Percentiles rank a stretch among this genome's conserved stretches.
phyloP scores from a whole-genome alignment of 2,329 filamentous ascomycete species.

The Cordyceps militaris region DNA sequence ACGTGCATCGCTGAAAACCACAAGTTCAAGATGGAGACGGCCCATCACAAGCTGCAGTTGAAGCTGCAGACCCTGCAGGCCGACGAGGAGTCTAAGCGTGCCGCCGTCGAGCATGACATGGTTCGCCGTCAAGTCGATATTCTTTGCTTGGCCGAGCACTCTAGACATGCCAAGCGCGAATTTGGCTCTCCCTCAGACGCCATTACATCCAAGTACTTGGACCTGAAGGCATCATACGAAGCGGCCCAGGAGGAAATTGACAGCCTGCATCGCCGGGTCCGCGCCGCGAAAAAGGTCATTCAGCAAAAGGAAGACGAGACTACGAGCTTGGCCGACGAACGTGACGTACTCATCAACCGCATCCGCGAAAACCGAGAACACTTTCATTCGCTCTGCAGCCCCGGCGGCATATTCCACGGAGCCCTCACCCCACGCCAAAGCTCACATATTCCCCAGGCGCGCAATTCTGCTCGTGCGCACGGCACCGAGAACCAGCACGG shows the following conservation, averaged over 20 bases:
- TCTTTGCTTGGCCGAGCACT: constrained; percentile 65
- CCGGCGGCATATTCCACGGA: constrained; percentile 59
- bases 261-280: constrained; percentile 55
- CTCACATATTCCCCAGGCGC: constrained; percentile 36
- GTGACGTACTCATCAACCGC: constrained; percentile 68
- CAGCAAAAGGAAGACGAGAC: constrained; percentile 71
- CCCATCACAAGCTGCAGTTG: constrained; percentile 86
- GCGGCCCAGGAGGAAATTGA: constrained; percentile 60
- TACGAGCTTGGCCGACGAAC: constrained; percentile 64
- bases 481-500: constrained; percentile 51
- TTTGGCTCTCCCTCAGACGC: constrained; percentile 45
- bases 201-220: constrained; percentile 46
- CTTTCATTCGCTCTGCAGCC: constrained; percentile 70
- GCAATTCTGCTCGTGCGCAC: constrained; percentile 37
- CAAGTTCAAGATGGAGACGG: constrained; percentile 69
- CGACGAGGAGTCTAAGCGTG: constrained; percentile 75
- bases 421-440: constrained; percentile 53
- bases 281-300: constrained; percentile 70
- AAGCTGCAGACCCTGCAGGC: constrained; percentile 79
- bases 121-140: constrained; percentile 83
- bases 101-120: constrained; percentile 87
- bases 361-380: constrained; percentile 88
- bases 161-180: constrained; percentile 52
- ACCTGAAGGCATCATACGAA: constrained; percentile 61
- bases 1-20: constrained; percentile 48